Conservation (phyloP, 768 basidiomycete genomes). For the Suillus luteus region DNA sequence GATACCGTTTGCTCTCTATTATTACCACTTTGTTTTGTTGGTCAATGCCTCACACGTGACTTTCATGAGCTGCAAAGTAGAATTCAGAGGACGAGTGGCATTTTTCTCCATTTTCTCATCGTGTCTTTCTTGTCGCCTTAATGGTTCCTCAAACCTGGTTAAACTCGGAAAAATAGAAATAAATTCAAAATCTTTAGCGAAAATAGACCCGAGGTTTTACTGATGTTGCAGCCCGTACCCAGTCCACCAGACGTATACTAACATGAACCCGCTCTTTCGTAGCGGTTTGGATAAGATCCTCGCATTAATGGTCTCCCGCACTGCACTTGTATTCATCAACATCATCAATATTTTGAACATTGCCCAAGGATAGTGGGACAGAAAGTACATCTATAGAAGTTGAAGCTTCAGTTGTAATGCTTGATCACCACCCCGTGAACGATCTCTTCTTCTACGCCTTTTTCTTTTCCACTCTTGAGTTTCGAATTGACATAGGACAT, state of each 20-base stretch:
- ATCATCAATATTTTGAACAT: not conserved
- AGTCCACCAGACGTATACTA: too few species aligned
- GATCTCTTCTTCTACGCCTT: conserved; percentile 54
- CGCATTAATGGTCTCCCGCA: not conserved
- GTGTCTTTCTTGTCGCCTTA: not conserved
- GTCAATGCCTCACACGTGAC: not conserved
- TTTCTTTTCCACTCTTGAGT: conserved; percentile 42
- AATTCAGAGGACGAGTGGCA: not conserved
- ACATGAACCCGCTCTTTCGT: too few species aligned
- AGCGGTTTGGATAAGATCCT: not conserved
- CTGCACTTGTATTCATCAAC: not conserved
- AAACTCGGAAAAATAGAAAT: too few species aligned
- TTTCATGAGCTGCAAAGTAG: not conserved
- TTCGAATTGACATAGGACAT: conserved; percentile 50
- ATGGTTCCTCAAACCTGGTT: not conserved
- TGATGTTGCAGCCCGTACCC: too few species aligned
- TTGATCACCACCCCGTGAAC: conserved; percentile 56
- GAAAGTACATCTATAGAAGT: not conserved
- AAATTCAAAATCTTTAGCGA: not conserved
- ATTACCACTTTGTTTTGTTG: not conserved
- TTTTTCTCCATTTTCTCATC: not conserved
- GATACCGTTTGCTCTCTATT: too few species aligned
- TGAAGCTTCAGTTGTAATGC: conserved; percentile 57
- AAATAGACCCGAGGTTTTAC: not conserved
- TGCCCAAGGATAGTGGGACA: not conserved